These are phyloP conservation scores for Colletotrichum australisinense DNA, from an alignment of 2,329 filamentous ascomycete species.

Conservation along the genomic window DNA sequence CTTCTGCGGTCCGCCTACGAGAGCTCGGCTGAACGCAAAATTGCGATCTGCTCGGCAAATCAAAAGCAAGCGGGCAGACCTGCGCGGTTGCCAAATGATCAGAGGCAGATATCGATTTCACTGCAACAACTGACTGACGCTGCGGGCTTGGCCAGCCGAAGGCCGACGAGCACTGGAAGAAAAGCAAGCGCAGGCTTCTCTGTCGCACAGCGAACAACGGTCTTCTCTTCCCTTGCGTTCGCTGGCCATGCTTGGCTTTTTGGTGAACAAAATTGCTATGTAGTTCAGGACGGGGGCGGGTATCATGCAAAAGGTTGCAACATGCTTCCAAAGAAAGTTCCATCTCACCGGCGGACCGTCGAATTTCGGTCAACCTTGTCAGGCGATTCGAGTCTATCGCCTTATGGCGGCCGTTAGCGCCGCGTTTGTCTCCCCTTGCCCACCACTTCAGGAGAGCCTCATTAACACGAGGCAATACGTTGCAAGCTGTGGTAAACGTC, in stretches of 20 bases:
- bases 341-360: slow-evolving; percentile 19
- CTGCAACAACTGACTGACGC: background rate
- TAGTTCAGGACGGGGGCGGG: slow-evolving; percentile 25
- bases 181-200: background rate
- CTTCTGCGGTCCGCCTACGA: slow-evolving; percentile 17
- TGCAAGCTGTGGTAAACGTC: slow-evolving; percentile 1
- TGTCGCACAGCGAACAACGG: slow-evolving; percentile 9
- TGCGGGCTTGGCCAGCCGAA: background rate
- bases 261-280: slow-evolving; percentile 32
- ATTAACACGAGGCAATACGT: slow-evolving; percentile 2
- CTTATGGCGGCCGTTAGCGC: slow-evolving; percentile 1
- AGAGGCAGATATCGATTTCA: background rate
- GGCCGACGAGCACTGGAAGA: background rate
- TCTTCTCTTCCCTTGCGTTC: slow-evolving; percentile 6
- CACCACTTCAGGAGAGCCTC: slow-evolving; percentile 1
- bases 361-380: slow-evolving; percentile 9
- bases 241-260: slow-evolving; percentile 1
- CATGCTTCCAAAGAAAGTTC: slow-evolving; percentile 36
- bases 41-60: slow-evolving; percentile 9
- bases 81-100: background rate
- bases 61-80: slow-evolving; percentile 9
- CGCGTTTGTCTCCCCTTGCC: slow-evolving; percentile 7
- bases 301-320: slow-evolving; percentile 23
- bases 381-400: background rate
- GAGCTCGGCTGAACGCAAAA: slow-evolving; percentile 8